Percentiles rank a stretch among this genome's conserved stretches.
These are phyloP conservation scores for Trebouxia sp. DNA, from an alignment of 139 green algal genomes.

Conservation along the genomic window DNA sequence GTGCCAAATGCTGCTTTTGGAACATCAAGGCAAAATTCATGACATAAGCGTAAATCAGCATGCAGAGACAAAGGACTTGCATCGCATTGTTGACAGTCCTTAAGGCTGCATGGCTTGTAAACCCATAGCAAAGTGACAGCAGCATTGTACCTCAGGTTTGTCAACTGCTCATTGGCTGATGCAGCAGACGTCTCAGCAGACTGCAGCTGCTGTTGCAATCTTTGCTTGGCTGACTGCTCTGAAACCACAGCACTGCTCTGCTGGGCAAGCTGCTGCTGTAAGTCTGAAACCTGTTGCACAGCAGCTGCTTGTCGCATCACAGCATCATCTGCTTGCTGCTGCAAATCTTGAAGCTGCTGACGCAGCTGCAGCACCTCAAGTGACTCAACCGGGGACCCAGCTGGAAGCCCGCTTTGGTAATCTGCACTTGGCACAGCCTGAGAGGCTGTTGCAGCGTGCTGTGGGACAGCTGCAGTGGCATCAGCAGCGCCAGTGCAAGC, in stretches of 20 bases:
- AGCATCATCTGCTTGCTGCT: neutral
- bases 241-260: neutral
- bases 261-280: neutral
- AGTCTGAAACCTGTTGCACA: neutral
- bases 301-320: neutral
- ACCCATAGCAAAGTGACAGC: too few relatives aligned
- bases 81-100: too few relatives aligned
- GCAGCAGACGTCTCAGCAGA: neutral
- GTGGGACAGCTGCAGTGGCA: too few relatives aligned
- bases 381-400: neutral
- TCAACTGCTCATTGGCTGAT: neutral
- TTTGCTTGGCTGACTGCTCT: neutral
- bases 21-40: too few relatives aligned
- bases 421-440: too few relatives aligned
- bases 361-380: constrained; percentile 10
- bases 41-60: too few relatives aligned
- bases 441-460: too few relatives aligned
- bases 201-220: neutral
- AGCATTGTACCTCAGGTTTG: neutral
- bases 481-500: too few relatives aligned
- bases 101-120: too few relatives aligned
- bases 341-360: neutral
- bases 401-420: neutral
- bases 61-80: too few relatives aligned
- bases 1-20: too few relatives aligned